Conservation (phyloP, 2,329 filamentous ascomycete species). For the Bipolaris victoriae region DNA sequence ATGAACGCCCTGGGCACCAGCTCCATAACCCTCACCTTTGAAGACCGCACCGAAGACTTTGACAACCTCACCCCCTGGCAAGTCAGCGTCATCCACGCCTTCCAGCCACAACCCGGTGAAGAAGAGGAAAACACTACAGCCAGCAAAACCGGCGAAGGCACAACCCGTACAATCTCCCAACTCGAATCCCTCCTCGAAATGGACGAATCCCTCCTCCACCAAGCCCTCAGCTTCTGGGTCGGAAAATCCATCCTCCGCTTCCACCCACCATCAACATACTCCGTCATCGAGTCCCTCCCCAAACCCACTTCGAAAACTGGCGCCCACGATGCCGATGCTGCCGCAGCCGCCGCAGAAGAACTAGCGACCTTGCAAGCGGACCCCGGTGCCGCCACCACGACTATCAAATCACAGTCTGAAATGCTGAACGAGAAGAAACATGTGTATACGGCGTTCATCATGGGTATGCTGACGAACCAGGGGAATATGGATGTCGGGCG, state of each 20-base stretch:
- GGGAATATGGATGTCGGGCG: conserved; percentile 80
- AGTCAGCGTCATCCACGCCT: conserved; percentile 85
- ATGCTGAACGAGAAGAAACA: conserved; percentile 71
- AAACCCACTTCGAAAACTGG: conserved; percentile 40
- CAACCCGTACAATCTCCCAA: conserved; percentile 51
- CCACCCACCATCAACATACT: conserved; percentile 58
- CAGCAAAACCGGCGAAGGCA: conserved; percentile 27
- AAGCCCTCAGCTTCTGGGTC: conserved; percentile 75
- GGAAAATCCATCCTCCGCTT: conserved; percentile 68
- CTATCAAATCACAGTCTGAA: conserved; percentile 59
- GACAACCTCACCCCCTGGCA: conserved; percentile 85
- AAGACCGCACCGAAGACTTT: conserved; percentile 76
- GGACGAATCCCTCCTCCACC: conserved; percentile 72
- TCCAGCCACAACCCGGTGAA: conserved; percentile 61
- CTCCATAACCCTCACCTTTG: conserved; percentile 79
- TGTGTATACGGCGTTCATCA: conserved; percentile 90
- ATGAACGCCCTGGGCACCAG: conserved; percentile 81
- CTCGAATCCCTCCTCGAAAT: conserved; percentile 67
- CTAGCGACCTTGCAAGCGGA: conserved; percentile 45
- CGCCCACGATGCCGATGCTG: conserved; percentile 38
- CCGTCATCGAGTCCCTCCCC: conserved; percentile 65
- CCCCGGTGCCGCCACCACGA: conserved; percentile 53
- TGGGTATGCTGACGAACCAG: conserved; percentile 94
- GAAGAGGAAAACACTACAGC: conserved; percentile 15
- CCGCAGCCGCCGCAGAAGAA: conserved; percentile 48